Evolutionary conservation across 768 basidiomycete species (phyloP).

Genomic region (Auriscalpium orientale): DNA sequence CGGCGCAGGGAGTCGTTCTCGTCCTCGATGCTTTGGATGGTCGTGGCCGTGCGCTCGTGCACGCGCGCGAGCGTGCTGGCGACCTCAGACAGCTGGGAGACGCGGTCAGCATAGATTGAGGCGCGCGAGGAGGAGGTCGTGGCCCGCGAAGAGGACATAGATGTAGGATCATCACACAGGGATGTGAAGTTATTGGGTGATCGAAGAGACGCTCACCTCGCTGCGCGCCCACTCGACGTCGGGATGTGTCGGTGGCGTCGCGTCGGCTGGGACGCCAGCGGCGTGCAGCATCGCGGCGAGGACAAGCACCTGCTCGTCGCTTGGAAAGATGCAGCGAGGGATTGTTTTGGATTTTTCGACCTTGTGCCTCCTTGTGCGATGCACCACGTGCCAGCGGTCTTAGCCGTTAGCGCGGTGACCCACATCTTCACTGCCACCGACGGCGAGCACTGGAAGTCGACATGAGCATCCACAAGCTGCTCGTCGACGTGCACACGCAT

Average conservation of each 20-base stretch:
- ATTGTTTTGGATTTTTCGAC: too few species aligned
- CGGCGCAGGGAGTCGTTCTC: slow-evolving; percentile 16
- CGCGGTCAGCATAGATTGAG: too few species aligned
- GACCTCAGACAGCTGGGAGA: slow-evolving; percentile 1
- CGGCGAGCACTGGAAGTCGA: too few species aligned
- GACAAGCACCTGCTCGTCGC: too few species aligned
- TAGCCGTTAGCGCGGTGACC: too few species aligned
- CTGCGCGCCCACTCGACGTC: neutral
- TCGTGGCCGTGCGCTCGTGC: slow-evolving; percentile 23
- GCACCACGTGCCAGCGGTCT: too few species aligned
- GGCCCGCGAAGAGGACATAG: too few species aligned
- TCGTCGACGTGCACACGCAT: slow-evolving; percentile 84
- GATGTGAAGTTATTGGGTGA: neutral
- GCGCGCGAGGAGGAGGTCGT: too few species aligned
- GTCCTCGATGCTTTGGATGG: slow-evolving; percentile 19
- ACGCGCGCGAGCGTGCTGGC: slow-evolving; percentile 16
- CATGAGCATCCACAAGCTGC: slow-evolving; percentile 23
- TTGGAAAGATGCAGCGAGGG: too few species aligned
- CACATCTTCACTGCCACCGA: too few species aligned
- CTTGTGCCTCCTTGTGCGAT: too few species aligned
- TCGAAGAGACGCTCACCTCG: neutral
- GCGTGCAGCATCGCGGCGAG: neutral
- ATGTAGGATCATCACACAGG: neutral
- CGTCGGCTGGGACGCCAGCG: neutral
- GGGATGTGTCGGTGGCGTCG: neutral